phyloP scores from a whole-genome alignment of 495 filamentous ascomycete genomes.

The Aspergillus ostianus region DNA sequence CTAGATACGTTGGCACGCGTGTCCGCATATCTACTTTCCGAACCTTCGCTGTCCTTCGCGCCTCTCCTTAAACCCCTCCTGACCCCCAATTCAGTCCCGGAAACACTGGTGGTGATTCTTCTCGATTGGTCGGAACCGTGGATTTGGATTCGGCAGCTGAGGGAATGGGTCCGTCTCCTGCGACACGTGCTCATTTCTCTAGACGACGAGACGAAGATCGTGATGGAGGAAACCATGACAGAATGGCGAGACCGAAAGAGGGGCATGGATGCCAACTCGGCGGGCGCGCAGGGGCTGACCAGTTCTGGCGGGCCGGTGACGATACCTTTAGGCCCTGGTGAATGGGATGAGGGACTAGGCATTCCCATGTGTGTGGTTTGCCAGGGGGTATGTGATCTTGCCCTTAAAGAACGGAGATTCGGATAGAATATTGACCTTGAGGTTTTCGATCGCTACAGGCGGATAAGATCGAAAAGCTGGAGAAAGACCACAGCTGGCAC shows the following conservation, averaged over 20 bases:
- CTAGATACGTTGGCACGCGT: conserved; percentile 87
- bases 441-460: conserved; percentile 51
- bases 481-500: conserved; percentile 85
- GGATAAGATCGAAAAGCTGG: conserved; percentile 82
- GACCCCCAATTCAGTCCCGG: conserved; percentile 79
- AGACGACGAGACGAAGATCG: conserved; percentile 71
- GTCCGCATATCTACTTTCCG: conserved; percentile 83
- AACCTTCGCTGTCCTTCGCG: conserved; percentile 77
- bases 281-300: conserved; percentile 46
- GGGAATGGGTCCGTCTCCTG: conserved; percentile 83
- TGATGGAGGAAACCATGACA: conserved; percentile 80
- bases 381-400: conserved; percentile 67
- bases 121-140: conserved; percentile 92
- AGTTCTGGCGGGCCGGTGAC: conserved; percentile 54
- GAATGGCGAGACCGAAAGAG: conserved; percentile 53
- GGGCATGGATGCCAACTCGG: conserved; percentile 38
- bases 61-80: conserved; percentile 82
- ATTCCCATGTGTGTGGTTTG: conserved; percentile 90
- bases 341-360: conserved; percentile 91
- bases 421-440: conserved; percentile 19
- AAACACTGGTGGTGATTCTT: conserved; percentile 83
- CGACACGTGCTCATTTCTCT: conserved; percentile 71
- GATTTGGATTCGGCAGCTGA: conserved; percentile 83
- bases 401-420: not conserved
- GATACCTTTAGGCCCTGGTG: conserved; percentile 81